These are phyloP conservation scores for Russula brevipes DNA, from an alignment of 768 basidiomycete genomes.

Conservation along the genomic window DNA sequence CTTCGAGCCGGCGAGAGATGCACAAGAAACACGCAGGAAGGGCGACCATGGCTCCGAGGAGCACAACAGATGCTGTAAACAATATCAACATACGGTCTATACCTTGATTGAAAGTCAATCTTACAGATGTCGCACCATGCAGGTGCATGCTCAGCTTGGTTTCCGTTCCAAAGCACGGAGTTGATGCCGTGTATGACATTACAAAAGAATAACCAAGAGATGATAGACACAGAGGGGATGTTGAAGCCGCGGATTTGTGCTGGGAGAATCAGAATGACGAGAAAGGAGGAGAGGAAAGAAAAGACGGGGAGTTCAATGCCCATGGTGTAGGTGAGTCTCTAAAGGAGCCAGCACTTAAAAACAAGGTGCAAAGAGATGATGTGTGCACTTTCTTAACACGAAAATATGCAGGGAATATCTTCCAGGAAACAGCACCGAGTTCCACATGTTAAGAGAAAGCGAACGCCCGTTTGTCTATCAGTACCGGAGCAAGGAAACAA, in stretches of 20 bases:
- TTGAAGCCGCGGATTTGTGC: conserved; percentile 18
- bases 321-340: conserved; percentile 7
- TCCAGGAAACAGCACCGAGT: background rate
- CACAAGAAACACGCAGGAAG: conserved; percentile 23
- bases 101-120: conserved; percentile 9
- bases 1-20: conserved; percentile 22
- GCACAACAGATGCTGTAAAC: conserved; percentile 18
- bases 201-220: conserved; percentile 27
- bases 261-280: conserved; percentile 21
- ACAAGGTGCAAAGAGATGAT: background rate
- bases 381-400: background rate
- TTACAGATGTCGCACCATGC: conserved; percentile 41
- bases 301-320: conserved; percentile 20
- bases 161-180: conserved; percentile 35
- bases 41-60: conserved; percentile 25
- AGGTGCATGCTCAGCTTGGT: conserved; percentile 27
- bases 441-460: background rate
- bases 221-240: conserved; percentile 24
- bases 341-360: conserved; percentile 11
- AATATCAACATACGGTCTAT: background rate
- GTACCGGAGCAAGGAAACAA: conserved; percentile 4
- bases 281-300: conserved; percentile 18
- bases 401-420: background rate
- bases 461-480: background rate
- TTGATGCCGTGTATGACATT: conserved; percentile 31